Evolutionary conservation across 31 red algal genomes (phyloP).

Genomic region (Odonthalia washingtoniensis): DNA sequence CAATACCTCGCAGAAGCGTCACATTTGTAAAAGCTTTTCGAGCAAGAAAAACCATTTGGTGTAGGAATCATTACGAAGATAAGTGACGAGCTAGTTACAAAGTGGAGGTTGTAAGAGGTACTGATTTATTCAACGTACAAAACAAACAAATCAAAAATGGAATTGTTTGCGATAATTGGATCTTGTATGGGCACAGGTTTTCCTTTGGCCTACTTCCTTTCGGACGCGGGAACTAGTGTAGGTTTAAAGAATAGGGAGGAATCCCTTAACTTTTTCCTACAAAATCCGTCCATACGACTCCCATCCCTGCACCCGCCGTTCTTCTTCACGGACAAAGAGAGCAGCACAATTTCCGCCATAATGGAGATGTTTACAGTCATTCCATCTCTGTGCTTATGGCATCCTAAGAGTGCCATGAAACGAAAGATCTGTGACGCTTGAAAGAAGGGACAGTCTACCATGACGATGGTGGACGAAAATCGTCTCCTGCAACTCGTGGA

Average conservation of each 20-base stretch:
- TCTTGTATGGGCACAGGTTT: slow-evolving; percentile 9
- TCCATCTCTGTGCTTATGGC: slow-evolving; percentile 4
- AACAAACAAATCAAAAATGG: slow-evolving; percentile 13
- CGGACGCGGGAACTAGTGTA: neutral
- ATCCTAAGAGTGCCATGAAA: neutral
- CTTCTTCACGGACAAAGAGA: neutral
- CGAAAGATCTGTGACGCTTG: neutral
- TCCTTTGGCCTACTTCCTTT: slow-evolving; percentile 10
- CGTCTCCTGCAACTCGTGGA: too few relatives aligned
- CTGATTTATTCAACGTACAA: slow-evolving; percentile 2
- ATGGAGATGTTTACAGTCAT: neutral
- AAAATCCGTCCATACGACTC: neutral
- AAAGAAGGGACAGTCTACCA: neutral
- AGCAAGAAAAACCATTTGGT: neutral
- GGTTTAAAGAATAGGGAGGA: neutral
- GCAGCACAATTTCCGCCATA: neutral
- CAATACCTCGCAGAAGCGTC: neutral
- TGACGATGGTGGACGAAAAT: neutral
- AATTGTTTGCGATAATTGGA: neutral
- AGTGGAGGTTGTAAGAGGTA: neutral
- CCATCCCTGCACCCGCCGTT: neutral
- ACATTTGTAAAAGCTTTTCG: neutral
- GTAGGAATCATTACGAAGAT: neutral
- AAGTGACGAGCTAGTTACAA: neutral
- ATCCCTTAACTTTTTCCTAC: neutral